phyloP scores from a whole-genome alignment of 345 rosid species.

The Carallia pectinifolia region DNA sequence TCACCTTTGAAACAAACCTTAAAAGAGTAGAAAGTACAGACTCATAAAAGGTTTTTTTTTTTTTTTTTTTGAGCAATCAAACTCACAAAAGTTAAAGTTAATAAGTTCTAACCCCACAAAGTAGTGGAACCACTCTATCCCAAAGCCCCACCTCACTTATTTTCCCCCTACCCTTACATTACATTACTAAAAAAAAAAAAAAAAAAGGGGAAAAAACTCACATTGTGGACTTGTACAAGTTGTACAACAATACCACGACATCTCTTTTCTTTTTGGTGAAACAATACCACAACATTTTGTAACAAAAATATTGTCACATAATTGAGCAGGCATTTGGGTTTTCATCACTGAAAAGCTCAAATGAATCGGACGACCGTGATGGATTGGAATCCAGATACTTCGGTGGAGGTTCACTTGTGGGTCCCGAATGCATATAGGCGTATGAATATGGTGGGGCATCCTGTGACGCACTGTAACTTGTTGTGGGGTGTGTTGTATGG shows the following conservation, averaged over 20 bases:
- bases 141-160: no score
- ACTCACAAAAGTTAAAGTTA: no score
- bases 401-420: conserved; percentile 22
- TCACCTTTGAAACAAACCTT: not conserved
- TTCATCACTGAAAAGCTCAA: conserved; percentile 81
- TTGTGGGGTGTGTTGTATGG: conserved; percentile 11
- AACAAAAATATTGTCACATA: conserved; percentile 39
- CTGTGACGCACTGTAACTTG: conserved; percentile 16
- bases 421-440: conserved; percentile 38
- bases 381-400: conserved; percentile 30
- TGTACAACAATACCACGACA: not conserved
- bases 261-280: no score
- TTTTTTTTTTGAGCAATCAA: no score
- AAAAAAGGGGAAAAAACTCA: not conserved
- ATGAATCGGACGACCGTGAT: conserved; percentile 51
- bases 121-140: not conserved
- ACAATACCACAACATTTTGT: not conserved
- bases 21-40: not conserved
- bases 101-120: not conserved
- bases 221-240: not conserved
- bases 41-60: no score
- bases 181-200: no score
- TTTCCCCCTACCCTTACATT: no score
- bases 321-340: conserved; percentile 82
- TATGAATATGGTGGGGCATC: conserved; percentile 34